A percentile compares a stretch with the other conserved stretches of the same genome.
phyloP scores from a whole-genome alignment of 495 filamentous ascomycete genomes.

The Penicillium ucsense region DNA sequence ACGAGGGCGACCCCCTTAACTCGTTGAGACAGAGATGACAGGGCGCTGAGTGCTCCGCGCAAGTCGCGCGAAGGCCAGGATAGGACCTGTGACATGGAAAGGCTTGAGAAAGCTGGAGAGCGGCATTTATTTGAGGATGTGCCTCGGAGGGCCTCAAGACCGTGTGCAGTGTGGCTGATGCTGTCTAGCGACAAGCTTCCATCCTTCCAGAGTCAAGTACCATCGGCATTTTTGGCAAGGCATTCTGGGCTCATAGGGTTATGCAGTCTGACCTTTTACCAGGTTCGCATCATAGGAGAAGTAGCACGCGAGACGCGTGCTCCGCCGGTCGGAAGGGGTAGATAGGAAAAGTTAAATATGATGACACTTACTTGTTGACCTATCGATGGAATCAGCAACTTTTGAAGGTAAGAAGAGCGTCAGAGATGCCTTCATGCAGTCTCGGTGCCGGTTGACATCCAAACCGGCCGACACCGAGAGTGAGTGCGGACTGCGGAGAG shows the following conservation, averaged over 20 bases:
- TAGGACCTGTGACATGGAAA: background rate
- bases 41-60: background rate
- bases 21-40: background rate
- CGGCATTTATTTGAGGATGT: too few species aligned
- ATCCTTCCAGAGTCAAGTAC: constrained; percentile 9
- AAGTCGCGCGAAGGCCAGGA: background rate
- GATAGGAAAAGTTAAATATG: background rate
- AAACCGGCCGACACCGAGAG: background rate
- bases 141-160: background rate
- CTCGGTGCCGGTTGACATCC: background rate
- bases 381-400: too few species aligned
- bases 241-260: constrained; percentile 1
- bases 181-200: background rate
- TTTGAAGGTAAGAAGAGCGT: too few species aligned
- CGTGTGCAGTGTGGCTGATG: background rate
- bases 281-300: constrained; percentile 47
- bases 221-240: constrained; percentile 12
- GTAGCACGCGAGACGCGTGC: background rate
- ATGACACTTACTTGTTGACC: too few species aligned
- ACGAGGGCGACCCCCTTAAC: background rate
- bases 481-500: background rate
- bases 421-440: too few species aligned
- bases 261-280: constrained; percentile 58
- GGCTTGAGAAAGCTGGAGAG: background rate
- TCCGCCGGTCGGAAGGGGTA: background rate